Evolutionary conservation across 106 monocot genomes (phyloP).

Genomic region (Dioscorea zingiberensis): DNA sequence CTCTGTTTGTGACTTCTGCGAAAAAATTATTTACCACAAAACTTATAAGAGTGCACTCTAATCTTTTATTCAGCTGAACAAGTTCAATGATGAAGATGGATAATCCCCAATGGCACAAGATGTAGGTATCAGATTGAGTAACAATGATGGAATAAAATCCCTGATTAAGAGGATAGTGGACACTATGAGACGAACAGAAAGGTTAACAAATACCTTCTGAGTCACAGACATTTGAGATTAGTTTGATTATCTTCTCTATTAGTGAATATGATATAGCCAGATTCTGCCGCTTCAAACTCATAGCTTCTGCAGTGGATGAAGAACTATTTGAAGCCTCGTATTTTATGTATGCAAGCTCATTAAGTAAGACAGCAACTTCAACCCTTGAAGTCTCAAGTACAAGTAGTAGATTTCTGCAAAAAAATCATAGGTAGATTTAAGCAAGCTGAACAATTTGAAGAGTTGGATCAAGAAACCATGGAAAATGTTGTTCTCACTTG

Average conservation of each 20-base stretch:
- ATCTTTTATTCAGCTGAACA: no score
- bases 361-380: conserved; percentile 88
- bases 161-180: no score
- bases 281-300: conserved; percentile 47
- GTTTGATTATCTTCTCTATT: conserved; percentile 86
- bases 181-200: no score
- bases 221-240: conserved; percentile 45
- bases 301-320: conserved; percentile 28
- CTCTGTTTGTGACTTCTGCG: no score
- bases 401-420: conserved; percentile 80
- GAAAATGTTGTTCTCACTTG: conserved; percentile 43
- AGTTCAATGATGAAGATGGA: no score
- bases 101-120: no score
- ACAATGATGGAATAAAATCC: no score
- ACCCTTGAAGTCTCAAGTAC: conserved; percentile 87
- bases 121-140: no score
- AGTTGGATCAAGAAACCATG: background rate
- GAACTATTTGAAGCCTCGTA: conserved; percentile 62
- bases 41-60: no score
- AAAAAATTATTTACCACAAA: no score
- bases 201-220: conserved; percentile 37
- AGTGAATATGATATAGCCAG: conserved; percentile 72
- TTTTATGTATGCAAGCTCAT: conserved; percentile 87
- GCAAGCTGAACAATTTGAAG: background rate
- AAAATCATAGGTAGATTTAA: conserved; percentile 11